Base-by-base conservation (phyloP, 352 stramenopile genomes). In the Saprolegnia parasitica region DNA sequence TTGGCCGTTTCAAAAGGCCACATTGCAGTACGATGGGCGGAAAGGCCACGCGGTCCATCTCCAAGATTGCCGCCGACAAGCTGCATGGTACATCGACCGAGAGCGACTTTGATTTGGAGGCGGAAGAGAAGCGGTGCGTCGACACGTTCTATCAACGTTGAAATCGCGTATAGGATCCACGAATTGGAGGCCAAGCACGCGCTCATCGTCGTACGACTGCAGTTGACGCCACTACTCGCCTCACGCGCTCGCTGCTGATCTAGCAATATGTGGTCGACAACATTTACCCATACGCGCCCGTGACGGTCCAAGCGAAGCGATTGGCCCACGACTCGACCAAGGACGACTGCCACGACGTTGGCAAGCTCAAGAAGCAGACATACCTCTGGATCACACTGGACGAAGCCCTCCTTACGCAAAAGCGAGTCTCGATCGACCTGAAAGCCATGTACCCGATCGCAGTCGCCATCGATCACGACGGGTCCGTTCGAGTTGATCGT, bases 331-430 rank as follows among this genome's bases (percentile, higher is more conserved):
- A 58, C 11, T 4, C 13, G 24, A 3, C 11, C 24, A 29, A 39
- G 9, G 37, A 21, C 20, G 21, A 70, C 32, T 82, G 81, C 73
- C 81, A 80, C n/a, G 62, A 71, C 8, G 68, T 56, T 0, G 89
- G 81, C 18, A 72, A 81, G 0, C 80, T 89, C 46, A 81, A 84
- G 15, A 83, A 82, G 0, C 76, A 92, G 45, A 76, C 77, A 6
- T 93, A 90, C 42, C 72, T 93, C 15, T 93, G 85, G 85, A 88
- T 93, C 68, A 81, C 75, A 42, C 74, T 90, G 3, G 83, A 93
- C 68, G 83, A 93, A 49, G 73, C 74, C 18, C 78, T 78, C 50
- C 85, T 91, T 68, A 87, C 87, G 68, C 73, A 78, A 24, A 76
- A 76, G 20, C 79, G 79, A 35, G 75, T 68, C 0, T 72, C 74